Percentiles rank a stretch among this genome's conserved stretches.
These are phyloP conservation scores for Candida pseudoglaebosa DNA, from an alignment of 805 yeast species.

Conservation along the genomic window DNA sequence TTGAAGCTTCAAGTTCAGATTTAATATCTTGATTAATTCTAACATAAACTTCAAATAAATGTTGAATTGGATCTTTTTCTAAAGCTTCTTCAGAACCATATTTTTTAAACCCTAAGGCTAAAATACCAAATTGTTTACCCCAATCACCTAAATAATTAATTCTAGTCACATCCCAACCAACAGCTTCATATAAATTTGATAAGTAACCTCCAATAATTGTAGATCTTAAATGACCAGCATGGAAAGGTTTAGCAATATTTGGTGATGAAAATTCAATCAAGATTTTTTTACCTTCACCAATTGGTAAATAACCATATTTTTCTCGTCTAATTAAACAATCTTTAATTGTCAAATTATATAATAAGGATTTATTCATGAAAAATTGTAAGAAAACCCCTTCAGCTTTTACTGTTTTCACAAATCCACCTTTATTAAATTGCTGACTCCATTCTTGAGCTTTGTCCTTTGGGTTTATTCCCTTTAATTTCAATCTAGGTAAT, in stretches of 20 bases:
- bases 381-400: slow-evolving; percentile 92
- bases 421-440: slow-evolving; percentile 69
- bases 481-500: slow-evolving; percentile 76
- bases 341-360: slow-evolving; percentile 65
- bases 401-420: slow-evolving; percentile 65
- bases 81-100: slow-evolving; percentile 79
- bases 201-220: slow-evolving; percentile 97
- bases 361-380: slow-evolving; percentile 63
- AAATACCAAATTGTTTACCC: slow-evolving; percentile 98
- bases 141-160: slow-evolving; percentile 97
- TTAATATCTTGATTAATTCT: slow-evolving; percentile 73
- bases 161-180: slow-evolving; percentile 91
- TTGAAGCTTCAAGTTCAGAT: slow-evolving; percentile 52
- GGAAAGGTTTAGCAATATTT: slow-evolving; percentile 98
- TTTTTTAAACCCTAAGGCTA: slow-evolving; percentile 87
- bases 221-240: slow-evolving; percentile 97
- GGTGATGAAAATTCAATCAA: slow-evolving; percentile 94
- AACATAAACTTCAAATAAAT: slow-evolving; percentile 92
- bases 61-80: slow-evolving; percentile 81
- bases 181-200: slow-evolving; percentile 80
- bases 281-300: slow-evolving; percentile 71
- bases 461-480: slow-evolving; percentile 78
- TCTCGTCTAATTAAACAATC: slow-evolving; percentile 59
- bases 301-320: slow-evolving; percentile 69
- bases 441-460: slow-evolving; percentile 71